These are phyloP conservation scores for Ehretia macrophylla DNA, from an alignment of 257 asterid genomes.

Conservation along the genomic window DNA sequence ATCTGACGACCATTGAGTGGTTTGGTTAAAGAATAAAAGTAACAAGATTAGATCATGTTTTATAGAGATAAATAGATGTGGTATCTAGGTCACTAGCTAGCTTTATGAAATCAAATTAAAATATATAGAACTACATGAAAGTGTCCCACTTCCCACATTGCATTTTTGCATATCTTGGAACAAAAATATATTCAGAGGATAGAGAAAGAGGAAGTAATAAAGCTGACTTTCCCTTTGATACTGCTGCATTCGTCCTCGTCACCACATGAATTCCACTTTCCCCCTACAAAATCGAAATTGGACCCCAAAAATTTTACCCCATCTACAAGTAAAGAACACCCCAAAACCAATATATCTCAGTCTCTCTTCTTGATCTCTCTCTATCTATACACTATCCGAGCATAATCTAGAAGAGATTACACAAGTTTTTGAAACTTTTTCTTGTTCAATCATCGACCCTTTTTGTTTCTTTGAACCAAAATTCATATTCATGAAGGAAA, in stretches of 20 bases:
- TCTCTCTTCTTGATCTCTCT: conserved; percentile 12
- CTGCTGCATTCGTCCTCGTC: conserved; percentile 10
- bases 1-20: neutral
- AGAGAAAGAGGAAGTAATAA: neutral
- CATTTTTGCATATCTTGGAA: neutral
- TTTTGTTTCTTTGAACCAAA: conserved; percentile 1
- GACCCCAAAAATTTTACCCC: conserved; percentile 5
- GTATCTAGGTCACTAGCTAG: neutral
- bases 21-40: neutral
- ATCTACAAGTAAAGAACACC: neutral
- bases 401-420: conserved; percentile 6
- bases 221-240: conserved; percentile 8
- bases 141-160: conserved; percentile 5
- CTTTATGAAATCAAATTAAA: neutral
- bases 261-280: conserved; percentile 12
- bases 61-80: neutral
- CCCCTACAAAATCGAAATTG: conserved; percentile 7
- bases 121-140: neutral
- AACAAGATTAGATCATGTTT: neutral
- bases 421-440: no score
- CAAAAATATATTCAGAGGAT: neutral
- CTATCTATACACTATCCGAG: conserved; percentile 10
- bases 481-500: conserved; percentile 4
- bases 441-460: no score
- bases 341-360: conserved; percentile 12